These are phyloP conservation scores for Diaporthe sp. DNA, from an alignment of 2,329 filamentous ascomycete genomes.

Conservation along the genomic window DNA sequence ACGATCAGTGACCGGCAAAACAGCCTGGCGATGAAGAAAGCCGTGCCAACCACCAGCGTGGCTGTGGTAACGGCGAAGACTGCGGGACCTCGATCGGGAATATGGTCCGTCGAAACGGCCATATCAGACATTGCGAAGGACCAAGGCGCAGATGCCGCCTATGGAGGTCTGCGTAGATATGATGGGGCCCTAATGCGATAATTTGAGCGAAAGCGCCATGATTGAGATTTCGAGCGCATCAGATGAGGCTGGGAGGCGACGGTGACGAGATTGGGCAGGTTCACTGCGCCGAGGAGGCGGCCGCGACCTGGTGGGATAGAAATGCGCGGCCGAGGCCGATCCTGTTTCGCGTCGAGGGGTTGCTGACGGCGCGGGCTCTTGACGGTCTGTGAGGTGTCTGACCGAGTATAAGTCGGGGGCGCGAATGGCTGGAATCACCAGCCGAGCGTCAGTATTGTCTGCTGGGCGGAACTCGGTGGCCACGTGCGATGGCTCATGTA, in stretches of 20 bases:
- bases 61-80: slow-evolving; percentile 80
- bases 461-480: neutral
- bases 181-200: slow-evolving; percentile 29
- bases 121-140: slow-evolving; percentile 28
- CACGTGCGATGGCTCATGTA: neutral
- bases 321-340: neutral
- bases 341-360: neutral
- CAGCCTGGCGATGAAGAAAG: slow-evolving; percentile 83
- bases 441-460: neutral
- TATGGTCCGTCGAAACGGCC: slow-evolving; percentile 45
- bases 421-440: neutral
- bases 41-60: slow-evolving; percentile 77
- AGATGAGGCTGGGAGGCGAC: slow-evolving; percentile 27
- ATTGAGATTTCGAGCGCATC: slow-evolving; percentile 31
- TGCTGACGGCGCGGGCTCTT: neutral
- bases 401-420: neutral
- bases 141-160: slow-evolving; percentile 16
- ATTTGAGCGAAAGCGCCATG: slow-evolving; percentile 28
- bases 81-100: slow-evolving; percentile 67
- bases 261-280: neutral
- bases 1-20: slow-evolving; percentile 82
- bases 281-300: neutral
- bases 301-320: neutral
- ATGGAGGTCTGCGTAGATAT: slow-evolving; percentile 36
- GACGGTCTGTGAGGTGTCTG: slow-evolving; percentile 6